These are phyloP conservation scores for Diplodia sapinea DNA, from an alignment of 2,329 filamentous ascomycete genomes.

Conservation along the genomic window DNA sequence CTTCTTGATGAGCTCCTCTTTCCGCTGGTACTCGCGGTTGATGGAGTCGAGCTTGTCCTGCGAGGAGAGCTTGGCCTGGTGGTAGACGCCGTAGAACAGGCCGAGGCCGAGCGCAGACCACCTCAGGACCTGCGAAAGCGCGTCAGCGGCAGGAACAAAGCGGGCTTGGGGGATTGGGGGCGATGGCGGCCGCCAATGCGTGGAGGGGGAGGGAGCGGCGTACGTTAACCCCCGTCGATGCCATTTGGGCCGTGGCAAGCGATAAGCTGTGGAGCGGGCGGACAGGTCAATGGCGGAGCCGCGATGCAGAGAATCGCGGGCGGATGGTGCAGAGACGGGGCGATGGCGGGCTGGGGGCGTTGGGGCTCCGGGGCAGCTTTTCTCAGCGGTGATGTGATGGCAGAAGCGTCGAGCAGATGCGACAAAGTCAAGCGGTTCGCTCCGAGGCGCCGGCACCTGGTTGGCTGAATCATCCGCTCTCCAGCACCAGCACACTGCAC, in stretches of 20 bases:
- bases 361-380: conserved; percentile 25
- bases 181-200: conserved; percentile 27
- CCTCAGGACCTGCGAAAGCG: conserved; percentile 77
- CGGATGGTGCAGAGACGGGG: conserved; percentile 25
- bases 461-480: conserved; percentile 31
- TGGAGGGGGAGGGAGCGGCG: conserved; percentile 39
- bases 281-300: conserved; percentile 31
- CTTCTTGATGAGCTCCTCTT: conserved; percentile 88
- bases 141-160: conserved; percentile 8
- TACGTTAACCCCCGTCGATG: conserved; percentile 56
- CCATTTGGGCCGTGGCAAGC: conserved; percentile 28
- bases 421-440: conserved; percentile 30
- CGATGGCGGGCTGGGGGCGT: conserved; percentile 18
- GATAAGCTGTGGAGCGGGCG: conserved; percentile 25
- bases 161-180: background rate
- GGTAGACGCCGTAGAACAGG: conserved; percentile 93
- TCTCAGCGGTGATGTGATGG: conserved; percentile 27
- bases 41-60: conserved; percentile 72
- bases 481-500: background rate
- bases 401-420: conserved; percentile 29
- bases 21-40: conserved; percentile 85
- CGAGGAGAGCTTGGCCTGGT: conserved; percentile 81
- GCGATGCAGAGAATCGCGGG: conserved; percentile 29
- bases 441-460: conserved; percentile 27
- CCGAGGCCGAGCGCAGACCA: conserved; percentile 93